Conservation (phyloP, 441 rosid genomes). For the Sinapis alba region DNA sequence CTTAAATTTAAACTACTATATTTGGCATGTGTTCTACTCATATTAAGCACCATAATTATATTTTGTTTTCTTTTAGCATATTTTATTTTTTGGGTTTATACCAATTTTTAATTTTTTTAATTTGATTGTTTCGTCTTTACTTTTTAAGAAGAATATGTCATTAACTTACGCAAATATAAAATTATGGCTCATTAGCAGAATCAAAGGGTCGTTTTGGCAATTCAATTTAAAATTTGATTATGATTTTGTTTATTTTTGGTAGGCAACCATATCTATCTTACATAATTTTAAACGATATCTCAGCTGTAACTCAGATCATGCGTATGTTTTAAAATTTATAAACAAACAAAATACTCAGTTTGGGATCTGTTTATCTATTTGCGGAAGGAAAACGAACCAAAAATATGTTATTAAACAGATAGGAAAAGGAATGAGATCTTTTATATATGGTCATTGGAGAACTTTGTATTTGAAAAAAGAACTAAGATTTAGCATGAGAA, state of each 20-base stretch:
- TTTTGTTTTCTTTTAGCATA: background rate
- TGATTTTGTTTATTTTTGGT: background rate
- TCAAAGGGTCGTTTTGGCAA: background rate
- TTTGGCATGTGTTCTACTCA: background rate
- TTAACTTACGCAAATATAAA: background rate
- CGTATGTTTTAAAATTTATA: background rate
- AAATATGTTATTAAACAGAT: background rate
- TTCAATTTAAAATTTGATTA: background rate
- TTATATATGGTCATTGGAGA: background rate
- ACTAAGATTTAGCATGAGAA: background rate
- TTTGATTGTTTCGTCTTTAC: background rate
- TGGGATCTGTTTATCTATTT: conserved; percentile 8
- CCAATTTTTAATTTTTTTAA: background rate
- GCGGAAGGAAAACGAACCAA: background rate
- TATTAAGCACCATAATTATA: background rate
- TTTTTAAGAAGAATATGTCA: background rate
- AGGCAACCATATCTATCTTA: conserved; percentile 20
- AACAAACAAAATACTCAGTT: background rate
- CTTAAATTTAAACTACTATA: background rate
- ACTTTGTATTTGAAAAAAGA: background rate
- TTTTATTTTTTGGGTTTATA: background rate
- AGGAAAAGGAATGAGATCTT: background rate
- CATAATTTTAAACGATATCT: conserved; percentile 23
- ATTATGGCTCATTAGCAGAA: background rate
- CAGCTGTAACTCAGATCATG: background rate